Evolutionary conservation across 2,329 filamentous ascomycete species (phyloP).

Genomic region (Colletotrichum shisoi): DNA sequence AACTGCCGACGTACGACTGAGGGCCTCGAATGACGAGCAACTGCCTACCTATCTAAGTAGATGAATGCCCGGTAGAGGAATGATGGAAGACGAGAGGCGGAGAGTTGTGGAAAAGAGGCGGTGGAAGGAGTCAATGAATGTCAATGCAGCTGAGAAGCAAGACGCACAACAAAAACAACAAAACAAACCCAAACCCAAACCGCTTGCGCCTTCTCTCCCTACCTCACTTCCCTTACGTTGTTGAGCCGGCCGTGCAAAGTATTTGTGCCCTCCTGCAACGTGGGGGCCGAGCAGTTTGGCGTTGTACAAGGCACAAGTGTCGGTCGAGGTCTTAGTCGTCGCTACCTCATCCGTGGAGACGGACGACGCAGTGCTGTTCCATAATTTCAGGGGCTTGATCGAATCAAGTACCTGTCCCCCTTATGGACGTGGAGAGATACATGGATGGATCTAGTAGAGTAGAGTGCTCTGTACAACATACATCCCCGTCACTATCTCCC

Average conservation of each 20-base stretch:
- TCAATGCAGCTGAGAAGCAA: constrained; percentile 34
- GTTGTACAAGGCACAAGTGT: neutral
- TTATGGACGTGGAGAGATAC: neutral
- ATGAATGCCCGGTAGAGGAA: neutral
- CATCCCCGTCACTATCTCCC: neutral
- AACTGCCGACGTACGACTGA: neutral
- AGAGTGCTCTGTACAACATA: neutral
- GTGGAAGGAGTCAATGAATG: constrained; percentile 15
- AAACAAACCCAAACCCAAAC: neutral
- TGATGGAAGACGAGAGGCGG: neutral
- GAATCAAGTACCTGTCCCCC: constrained; percentile 8
- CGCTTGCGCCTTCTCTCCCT: neutral
- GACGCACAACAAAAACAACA: constrained; percentile 18
- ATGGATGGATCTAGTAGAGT: neutral
- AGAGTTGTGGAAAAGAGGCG: constrained; percentile 10
- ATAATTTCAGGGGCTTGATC: neutral
- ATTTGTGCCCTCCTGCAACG: constrained; percentile 1
- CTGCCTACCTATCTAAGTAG: neutral
- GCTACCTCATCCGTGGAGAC: neutral
- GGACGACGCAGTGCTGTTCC: constrained; percentile 11
- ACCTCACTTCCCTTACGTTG: neutral
- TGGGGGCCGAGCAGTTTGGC: constrained; percentile 2
- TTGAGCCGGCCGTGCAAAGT: neutral
- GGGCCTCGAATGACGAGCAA: neutral
- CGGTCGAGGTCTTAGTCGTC: neutral